phyloP scores from a whole-genome alignment of 2,329 filamentous ascomycete genomes.

The Cordyceps tenuipes region DNA sequence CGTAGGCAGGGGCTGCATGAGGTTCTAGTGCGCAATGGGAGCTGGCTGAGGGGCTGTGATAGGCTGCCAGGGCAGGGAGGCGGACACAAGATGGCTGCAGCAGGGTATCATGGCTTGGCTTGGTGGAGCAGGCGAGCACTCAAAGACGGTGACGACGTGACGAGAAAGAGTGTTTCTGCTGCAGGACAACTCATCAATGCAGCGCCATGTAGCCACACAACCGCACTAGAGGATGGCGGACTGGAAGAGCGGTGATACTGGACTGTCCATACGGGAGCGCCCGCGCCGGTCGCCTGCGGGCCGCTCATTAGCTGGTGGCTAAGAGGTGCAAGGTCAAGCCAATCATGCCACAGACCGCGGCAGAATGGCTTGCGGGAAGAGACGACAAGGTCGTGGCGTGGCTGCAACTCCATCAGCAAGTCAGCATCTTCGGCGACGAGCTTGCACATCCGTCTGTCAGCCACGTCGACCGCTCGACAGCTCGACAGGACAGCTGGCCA shows the following conservation, averaged over 20 bases:
- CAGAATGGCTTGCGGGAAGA: neutral
- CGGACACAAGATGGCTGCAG: conserved; percentile 1
- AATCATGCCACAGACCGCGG: conserved; percentile 1
- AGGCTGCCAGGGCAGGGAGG: conserved; percentile 1
- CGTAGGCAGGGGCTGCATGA: conserved; percentile 9
- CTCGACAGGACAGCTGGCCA: conserved; percentile 3
- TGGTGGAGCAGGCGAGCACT: conserved; percentile 8
- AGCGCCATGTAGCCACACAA: conserved; percentile 8
- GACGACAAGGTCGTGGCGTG: neutral
- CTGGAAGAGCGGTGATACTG: neutral
- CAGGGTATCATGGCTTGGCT: conserved; percentile 12
- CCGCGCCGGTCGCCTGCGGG: conserved; percentile 10
- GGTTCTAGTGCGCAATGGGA: neutral
- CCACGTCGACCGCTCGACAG: conserved; percentile 4
- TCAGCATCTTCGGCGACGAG: neutral
- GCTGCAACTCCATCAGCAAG: neutral
- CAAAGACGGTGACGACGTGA: conserved; percentile 8
- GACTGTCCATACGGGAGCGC: conserved; percentile 5
- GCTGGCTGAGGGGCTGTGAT: conserved; percentile 7
- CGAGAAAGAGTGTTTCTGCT: conserved; percentile 8
- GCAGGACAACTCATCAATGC: conserved; percentile 13
- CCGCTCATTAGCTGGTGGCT: conserved; percentile 9
- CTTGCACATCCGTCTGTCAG: neutral
- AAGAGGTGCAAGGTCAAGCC: neutral
- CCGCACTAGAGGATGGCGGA: neutral